Base-by-base conservation (phyloP, 129 eudicot species). In the Flaveria sonorensis region DNA sequence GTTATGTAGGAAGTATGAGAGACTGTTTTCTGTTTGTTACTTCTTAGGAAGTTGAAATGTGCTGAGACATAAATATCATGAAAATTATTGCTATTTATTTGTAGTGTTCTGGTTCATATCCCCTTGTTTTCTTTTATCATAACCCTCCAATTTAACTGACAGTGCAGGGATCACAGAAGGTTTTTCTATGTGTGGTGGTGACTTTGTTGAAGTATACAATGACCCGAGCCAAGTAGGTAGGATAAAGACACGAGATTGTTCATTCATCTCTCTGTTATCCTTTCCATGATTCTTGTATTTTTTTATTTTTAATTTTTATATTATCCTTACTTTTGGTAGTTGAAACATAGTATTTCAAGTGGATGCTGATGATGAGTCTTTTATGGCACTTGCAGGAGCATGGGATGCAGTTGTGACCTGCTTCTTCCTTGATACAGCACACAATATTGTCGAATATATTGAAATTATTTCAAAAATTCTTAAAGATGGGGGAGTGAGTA, bases 121-220 rank as follows among this genome's bases (percentile, higher is more conserved):
- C 18, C 19, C 6, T 21, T 7, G 2, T 46, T 12, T 50, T 4
- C 4, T 50, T 50, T 52, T 0, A 52, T 18, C 23, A 6, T 0
- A 13, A 10, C 60, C 18, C 2, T 71, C 40, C 32, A 79, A 61
- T 18, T 53, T 32, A 60, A 78, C 30, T 64, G 79, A 81, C 97
- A 94, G 98, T 86, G 97, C 97, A 89, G 98, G 97, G 84, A 91
- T 91, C 45, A 89, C 97, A 21, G 97, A 94, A 86, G 98, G 98
- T 46, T 94, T 91, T 83, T 91, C 97, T 19, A 91, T 94, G 98
- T 94, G 98, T 72, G 98, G 97, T 57, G 98, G 98, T 65, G 98
- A 94, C 80, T 94, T 94, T 83, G 97, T 89, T 75, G 96, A 94
- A 81, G 98, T 94, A 51, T 94, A 91, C 73, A 82, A 83, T n/a